Evolutionary conservation across 2,329 filamentous ascomycete genomes (phyloP), one percentile per base, ranked within the genome.

Genomic region (Rutstroemia sp.): DNA sequence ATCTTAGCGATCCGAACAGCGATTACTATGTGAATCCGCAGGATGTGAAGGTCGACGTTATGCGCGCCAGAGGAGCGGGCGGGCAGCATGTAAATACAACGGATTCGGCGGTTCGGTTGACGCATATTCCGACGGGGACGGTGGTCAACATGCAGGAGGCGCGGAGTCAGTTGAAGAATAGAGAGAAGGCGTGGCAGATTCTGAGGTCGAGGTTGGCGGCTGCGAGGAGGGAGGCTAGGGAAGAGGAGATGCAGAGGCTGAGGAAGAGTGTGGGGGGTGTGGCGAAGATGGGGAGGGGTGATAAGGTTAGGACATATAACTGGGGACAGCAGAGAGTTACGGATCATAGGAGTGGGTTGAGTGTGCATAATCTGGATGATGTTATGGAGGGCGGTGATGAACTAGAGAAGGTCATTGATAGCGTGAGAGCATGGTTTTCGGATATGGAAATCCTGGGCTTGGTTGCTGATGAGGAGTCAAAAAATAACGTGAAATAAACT

Each of bases 71-170:
- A 47, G 94, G 94, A 58, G 92, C 94, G 0, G 94, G 94, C 34
- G 94, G 94, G 0, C 94, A 99, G 75, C 94, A 99, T 73, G 94
- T 99, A 69, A 99, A 99, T 75, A 96, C 92, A 71, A 99, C 94
- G 0, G 94, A 99, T 74, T 96, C 90, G 30, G 94, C 94, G 3
- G 89, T 99, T 59, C 86, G 94, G 9, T 78, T 99, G 66, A 97
- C 92, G 2, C 94, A 99, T 74, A 73, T 87, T 6, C 94, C 94
- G 2, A 95, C 91, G 0, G 88, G 88, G 46, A 94, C 85, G 0
- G 83, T 89, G 2, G 92, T 97, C 14, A 86, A 86, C 12, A 95
- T 97, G 80, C 94, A 99, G 71, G 94, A 99, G 70, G 86, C 85
- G 53, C 82, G 94, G 54, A 96, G 90, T 45, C 94, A 99, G 74